These are phyloP conservation scores for Gossypioides kirkii DNA, from an alignment of 345 rosid genomes.

Conservation along the genomic window DNA sequence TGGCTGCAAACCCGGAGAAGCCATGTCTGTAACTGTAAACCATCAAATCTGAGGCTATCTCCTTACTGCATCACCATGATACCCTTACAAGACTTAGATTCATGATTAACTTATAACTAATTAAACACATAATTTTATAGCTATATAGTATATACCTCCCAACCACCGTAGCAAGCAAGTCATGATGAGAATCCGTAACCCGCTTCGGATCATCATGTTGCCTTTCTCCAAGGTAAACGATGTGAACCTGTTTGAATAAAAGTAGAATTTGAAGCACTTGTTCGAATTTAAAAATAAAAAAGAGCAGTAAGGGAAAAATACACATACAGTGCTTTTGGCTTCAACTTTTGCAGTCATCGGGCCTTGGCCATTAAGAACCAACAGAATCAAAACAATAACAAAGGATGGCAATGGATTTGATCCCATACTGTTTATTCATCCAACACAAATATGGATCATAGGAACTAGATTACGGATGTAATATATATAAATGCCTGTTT, in stretches of 20 bases:
- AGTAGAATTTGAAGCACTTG: background rate
- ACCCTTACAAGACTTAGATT: background rate
- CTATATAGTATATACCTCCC: conserved; percentile 41
- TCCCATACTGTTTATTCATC: background rate
- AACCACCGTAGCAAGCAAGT: conserved; percentile 49
- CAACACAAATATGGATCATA: background rate
- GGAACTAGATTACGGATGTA: background rate
- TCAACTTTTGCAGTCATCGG: background rate
- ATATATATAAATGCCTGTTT: background rate
- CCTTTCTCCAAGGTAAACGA: conserved; percentile 57
- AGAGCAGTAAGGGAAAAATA: background rate
- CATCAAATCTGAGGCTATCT: conserved; percentile 43
- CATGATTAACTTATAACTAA: background rate
- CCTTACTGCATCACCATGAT: conserved; percentile 44
- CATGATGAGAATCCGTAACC: conserved; percentile 50
- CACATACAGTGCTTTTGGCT: conserved; percentile 11
- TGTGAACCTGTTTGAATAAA: conserved; percentile 44
- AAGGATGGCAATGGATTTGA: background rate
- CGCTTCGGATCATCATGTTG: conserved; percentile 36
- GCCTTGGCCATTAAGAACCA: background rate
- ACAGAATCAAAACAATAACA: background rate
- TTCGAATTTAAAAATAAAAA: background rate
- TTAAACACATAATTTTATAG: background rate
- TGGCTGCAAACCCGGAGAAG: conserved; percentile 74
- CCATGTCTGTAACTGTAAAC: conserved; percentile 72